Conservation (phyloP, 2,329 filamentous ascomycete genomes). For the Venturia asperata region DNA sequence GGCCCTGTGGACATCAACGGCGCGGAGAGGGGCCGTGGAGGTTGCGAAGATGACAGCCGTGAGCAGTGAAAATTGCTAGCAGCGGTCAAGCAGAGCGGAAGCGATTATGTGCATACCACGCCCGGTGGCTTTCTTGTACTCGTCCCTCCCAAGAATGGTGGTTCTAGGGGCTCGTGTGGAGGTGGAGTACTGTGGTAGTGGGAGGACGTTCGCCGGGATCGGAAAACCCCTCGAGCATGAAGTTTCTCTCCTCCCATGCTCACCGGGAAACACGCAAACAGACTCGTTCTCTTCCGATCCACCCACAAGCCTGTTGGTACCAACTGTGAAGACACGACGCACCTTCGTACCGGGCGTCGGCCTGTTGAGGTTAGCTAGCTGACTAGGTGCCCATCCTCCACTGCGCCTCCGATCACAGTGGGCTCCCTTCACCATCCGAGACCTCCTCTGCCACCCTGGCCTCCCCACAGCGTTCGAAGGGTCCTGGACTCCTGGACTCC, state of each 20-base stretch:
- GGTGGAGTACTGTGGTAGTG: not conserved
- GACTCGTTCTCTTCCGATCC: not conserved
- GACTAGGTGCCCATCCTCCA: not conserved
- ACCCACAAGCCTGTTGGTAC: not conserved
- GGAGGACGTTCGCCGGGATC: not conserved
- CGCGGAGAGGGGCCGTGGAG: not conserved
- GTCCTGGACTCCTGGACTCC: too few species aligned
- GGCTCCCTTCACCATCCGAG: not conserved
- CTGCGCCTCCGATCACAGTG: not conserved
- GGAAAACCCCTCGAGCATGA: slow-evolving; percentile 1
- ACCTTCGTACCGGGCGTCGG: not conserved
- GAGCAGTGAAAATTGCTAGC: not conserved
- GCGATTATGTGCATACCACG: not conserved
- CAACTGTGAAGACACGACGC: not conserved
- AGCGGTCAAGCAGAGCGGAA: not conserved
- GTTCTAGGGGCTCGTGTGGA: not conserved
- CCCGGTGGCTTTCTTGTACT: not conserved
- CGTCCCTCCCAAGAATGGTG: too few species aligned
- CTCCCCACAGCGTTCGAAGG: not conserved
- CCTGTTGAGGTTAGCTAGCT: not conserved
- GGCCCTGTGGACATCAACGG: not conserved
- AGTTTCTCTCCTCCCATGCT: not conserved
- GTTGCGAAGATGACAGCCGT: not conserved
- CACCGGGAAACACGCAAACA: not conserved
- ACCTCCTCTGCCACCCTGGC: not conserved